These are phyloP conservation scores for Pseudogymnoascus sp. DNA, from an alignment of 2,329 filamentous ascomycete species.

Conservation along the genomic window DNA sequence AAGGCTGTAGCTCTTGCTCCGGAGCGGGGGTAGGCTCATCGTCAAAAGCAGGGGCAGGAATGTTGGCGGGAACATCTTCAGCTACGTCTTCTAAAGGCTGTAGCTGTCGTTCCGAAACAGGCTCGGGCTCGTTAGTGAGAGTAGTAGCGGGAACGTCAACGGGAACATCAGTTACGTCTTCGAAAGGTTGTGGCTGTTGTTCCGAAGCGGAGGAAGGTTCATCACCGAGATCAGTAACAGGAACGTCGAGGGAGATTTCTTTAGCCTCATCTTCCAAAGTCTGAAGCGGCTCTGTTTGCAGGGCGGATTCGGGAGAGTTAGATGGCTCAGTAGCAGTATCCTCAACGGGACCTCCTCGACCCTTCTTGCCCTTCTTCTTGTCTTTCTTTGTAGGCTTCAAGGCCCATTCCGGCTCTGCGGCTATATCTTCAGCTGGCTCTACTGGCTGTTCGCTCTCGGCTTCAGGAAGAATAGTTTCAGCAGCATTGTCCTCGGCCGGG, in stretches of 20 bases:
- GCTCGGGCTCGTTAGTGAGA: background rate
- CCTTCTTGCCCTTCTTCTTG: constrained; percentile 29
- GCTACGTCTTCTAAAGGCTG: background rate
- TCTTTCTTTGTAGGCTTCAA: constrained; percentile 27
- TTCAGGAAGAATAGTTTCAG: background rate
- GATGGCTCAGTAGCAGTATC: background rate
- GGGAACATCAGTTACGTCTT: background rate
- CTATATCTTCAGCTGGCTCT: background rate
- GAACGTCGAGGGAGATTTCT: background rate
- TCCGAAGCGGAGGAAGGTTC: background rate
- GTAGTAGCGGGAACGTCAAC: background rate
- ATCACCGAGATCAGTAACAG: background rate
- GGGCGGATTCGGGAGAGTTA: background rate
- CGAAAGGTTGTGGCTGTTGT: constrained; percentile 14
- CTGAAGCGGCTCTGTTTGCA: background rate
- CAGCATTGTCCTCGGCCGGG: background rate
- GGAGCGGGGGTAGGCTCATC: background rate
- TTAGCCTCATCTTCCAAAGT: background rate
- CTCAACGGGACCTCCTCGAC: background rate
- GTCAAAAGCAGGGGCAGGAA: background rate
- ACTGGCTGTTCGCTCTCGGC: background rate
- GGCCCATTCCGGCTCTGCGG: background rate
- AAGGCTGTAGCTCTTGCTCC: constrained; percentile 13
- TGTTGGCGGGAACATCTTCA: background rate
- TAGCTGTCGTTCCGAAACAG: background rate